A percentile compares a stretch with the other conserved stretches of the same genome.
Evolutionary conservation across 495 filamentous ascomycete species (phyloP).

Genomic region (Trichoderma reesei): DNA sequence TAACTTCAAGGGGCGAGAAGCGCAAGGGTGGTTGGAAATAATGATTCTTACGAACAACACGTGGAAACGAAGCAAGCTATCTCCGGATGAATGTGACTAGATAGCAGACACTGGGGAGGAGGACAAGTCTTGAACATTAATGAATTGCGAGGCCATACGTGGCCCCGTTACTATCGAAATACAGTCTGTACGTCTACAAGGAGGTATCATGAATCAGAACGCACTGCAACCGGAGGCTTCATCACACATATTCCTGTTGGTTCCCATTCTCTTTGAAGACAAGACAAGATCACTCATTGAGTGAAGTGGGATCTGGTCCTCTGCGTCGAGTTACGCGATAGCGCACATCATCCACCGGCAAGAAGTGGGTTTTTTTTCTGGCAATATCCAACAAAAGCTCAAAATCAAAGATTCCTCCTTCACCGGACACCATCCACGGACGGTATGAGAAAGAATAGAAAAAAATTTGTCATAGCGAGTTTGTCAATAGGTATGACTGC

Average conservation of each 20-base stretch:
- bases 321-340: not conserved
- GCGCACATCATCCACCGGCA: not conserved
- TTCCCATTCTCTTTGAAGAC: not conserved
- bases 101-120: not conserved
- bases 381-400: not conserved
- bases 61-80: not conserved
- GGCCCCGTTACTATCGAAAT: constrained; percentile 4
- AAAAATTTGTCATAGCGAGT: not conserved
- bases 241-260: constrained; percentile 3
- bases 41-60: not conserved
- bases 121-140: not conserved
- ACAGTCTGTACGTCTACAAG: not conserved
- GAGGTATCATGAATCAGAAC: constrained; percentile 15
- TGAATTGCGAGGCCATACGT: not conserved
- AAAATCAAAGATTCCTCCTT: not conserved
- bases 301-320: not conserved
- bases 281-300: not conserved
- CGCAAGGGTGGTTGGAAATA: constrained; percentile 9
- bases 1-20: not conserved
- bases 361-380: not conserved
- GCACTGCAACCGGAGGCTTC: not conserved
- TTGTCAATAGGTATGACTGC: not conserved
- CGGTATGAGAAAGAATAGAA: constrained; percentile 9
- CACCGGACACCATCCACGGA: not conserved
- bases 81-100: not conserved